Percentiles rank a stretch among this genome's conserved stretches.
These are phyloP conservation scores for Digitaria exilis DNA, from an alignment of 202 grass and related monocot genomes.

Conservation along the genomic window DNA sequence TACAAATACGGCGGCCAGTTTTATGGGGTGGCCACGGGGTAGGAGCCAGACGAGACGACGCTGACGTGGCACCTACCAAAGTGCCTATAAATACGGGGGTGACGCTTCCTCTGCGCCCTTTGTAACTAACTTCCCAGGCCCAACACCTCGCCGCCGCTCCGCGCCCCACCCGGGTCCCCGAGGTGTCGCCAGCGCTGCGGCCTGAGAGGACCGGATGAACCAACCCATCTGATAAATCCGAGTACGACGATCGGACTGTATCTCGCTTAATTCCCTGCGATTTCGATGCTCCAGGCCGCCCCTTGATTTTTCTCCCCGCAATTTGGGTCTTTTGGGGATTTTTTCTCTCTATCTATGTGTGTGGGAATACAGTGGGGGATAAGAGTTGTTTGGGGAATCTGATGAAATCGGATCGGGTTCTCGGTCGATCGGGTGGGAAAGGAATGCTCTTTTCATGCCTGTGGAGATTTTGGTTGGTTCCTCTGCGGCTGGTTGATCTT, in stretches of 20 bases:
- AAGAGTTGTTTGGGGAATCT: slow-evolving; percentile 6
- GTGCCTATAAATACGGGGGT: not conserved
- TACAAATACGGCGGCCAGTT: too few species aligned
- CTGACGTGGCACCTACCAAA: slow-evolving; percentile 3
- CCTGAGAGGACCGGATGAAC: slow-evolving; percentile 35
- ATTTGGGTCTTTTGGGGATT: not conserved
- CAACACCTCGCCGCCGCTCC: slow-evolving; percentile 28
- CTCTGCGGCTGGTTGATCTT: not conserved
- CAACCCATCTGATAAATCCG: slow-evolving; percentile 6
- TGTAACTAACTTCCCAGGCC: slow-evolving; percentile 5
- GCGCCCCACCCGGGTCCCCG: not conserved
- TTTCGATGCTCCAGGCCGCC: not conserved
- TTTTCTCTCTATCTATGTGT: too few species aligned
- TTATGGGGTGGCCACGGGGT: too few species aligned
- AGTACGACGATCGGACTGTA: slow-evolving; percentile 26
- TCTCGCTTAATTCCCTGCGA: not conserved
- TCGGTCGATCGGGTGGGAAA: slow-evolving; percentile 13
- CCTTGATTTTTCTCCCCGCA: not conserved
- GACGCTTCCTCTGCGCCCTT: not conserved
- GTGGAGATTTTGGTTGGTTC: not conserved
- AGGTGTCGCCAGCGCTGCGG: slow-evolving; percentile 11
- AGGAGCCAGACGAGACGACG: not conserved
- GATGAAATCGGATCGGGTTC: slow-evolving; percentile 4
- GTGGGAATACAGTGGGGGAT: not conserved
- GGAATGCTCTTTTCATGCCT: not conserved